Base-by-base conservation (phyloP, 495 filamentous ascomycete species). In the Talaromyces proteolyticus region DNA sequence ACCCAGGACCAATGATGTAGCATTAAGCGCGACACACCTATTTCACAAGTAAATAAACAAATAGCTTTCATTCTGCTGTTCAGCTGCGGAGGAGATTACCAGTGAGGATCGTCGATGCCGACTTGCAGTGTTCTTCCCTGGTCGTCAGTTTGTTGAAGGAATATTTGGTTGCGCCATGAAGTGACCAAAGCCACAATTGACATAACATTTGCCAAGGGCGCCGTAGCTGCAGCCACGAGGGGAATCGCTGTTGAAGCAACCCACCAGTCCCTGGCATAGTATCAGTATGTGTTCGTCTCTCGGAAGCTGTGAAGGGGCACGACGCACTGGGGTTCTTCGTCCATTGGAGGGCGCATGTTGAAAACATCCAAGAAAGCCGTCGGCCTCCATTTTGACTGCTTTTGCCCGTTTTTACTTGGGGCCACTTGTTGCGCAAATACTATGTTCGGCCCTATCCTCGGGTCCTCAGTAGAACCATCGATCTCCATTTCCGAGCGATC, bases 171-270 rank as follows among this genome's bases (percentile, higher is more conserved):
- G 44, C 82, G 73, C 87, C 87, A 91, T 3, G 74, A 75, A 24
- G 79, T 77, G 0, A 87, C 81, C 38, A 91, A 63, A 3, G 86
- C 83, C 8, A 82, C 84, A 26, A 91, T 85, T n/a, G 84, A 87
- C 57, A 87, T 72, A 18, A 90, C 78, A 61, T 89, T 89, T 10
- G 87, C 86, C 14, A 90, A 68, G 1, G 87, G 87, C 0, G 84
- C 85, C 4, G 84, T 75, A 1, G 85, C 82, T 4, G 87, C 87
- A 0, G 86, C 86, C 4, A 89, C 61, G 4, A 91, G 72, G 8
- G 87, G 87, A 41, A 89, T 87, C 11, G 81, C 85, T 3, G 84
- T 91, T 0, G 83, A 86, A 1, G 87, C 87, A 52, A 88, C 79
- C 87, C 86, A 91, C 87, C 87, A 91, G 39, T 78, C 70, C 51